A percentile compares a stretch with the other conserved stretches of the same genome.
Evolutionary conservation across 352 stramenopile genomes (phyloP).

Genomic region (Phytophthora quininea): DNA sequence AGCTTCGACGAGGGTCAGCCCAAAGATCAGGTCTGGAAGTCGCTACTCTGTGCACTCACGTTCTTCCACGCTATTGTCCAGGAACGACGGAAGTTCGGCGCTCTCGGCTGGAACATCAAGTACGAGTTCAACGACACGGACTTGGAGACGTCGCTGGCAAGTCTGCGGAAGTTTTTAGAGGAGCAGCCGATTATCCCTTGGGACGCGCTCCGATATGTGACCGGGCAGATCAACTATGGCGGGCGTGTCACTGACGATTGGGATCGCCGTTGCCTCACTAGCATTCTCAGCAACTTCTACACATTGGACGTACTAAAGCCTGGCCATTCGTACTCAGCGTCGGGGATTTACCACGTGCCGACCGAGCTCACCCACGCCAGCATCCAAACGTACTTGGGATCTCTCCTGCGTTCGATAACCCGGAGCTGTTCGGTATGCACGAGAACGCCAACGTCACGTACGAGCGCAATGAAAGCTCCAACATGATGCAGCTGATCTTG

Average conservation of each 20-base stretch:
- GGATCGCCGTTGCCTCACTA: slow-evolving; percentile 93
- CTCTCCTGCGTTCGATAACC: slow-evolving; percentile 89
- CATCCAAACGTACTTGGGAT: slow-evolving; percentile 83
- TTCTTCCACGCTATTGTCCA: slow-evolving; percentile 96
- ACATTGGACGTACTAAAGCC: slow-evolving; percentile 74
- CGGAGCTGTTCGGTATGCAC: slow-evolving; percentile 96
- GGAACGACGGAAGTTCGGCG: slow-evolving; percentile 94
- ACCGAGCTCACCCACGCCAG: slow-evolving; percentile 43
- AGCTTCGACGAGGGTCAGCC: slow-evolving; percentile 64
- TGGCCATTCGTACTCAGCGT: slow-evolving; percentile 89
- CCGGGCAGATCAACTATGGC: slow-evolving; percentile 96
- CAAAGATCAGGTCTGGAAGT: slow-evolving; percentile 87
- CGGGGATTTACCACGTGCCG: slow-evolving; percentile 90
- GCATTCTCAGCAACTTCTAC: slow-evolving; percentile 93
- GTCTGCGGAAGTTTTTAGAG: slow-evolving; percentile 91
- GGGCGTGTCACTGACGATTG: slow-evolving; percentile 96
- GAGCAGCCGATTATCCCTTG: slow-evolving; percentile 92
- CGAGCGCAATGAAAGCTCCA: slow-evolving; percentile 90
- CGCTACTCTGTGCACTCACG: slow-evolving; percentile 86
- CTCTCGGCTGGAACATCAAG: slow-evolving; percentile 95
- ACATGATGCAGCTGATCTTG: slow-evolving; percentile 90
- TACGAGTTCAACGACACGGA: slow-evolving; percentile 97
- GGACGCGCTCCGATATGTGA: slow-evolving; percentile 94
- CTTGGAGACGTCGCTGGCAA: slow-evolving; percentile 92
- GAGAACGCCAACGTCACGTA: slow-evolving; percentile 96